phyloP scores from a whole-genome alignment of 2,329 filamentous ascomycete genomes.

The Penicillium expansum region DNA sequence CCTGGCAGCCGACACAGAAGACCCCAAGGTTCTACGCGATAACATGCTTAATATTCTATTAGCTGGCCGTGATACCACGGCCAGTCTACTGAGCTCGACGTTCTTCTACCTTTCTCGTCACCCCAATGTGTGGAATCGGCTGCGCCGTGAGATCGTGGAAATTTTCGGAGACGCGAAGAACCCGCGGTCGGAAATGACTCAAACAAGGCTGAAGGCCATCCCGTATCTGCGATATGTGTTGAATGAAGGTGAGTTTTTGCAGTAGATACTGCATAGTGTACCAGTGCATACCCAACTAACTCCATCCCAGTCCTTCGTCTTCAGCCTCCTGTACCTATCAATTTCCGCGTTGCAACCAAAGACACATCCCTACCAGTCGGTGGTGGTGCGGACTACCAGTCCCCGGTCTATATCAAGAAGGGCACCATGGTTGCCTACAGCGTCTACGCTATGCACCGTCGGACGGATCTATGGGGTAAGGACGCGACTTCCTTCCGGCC shows the following conservation, averaged over 20 bases:
- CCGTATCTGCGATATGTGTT: slow-evolving; percentile 41
- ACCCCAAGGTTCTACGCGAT: slow-evolving; percentile 47
- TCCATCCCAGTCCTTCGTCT: slow-evolving; percentile 39
- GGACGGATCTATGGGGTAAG: slow-evolving; percentile 48
- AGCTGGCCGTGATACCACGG: slow-evolving; percentile 55
- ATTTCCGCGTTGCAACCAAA: slow-evolving; percentile 41
- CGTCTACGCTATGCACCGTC: slow-evolving; percentile 70
- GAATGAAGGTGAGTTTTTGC: slow-evolving; percentile 32
- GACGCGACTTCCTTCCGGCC: slow-evolving; percentile 49
- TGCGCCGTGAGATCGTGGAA: slow-evolving; percentile 37
- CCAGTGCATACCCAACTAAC: not conserved
- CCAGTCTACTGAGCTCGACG: slow-evolving; percentile 43
- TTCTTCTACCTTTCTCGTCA: slow-evolving; percentile 50
- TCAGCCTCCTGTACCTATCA: slow-evolving; percentile 47
- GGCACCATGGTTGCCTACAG: slow-evolving; percentile 65
- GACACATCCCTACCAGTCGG: slow-evolving; percentile 48
- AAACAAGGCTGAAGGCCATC: slow-evolving; percentile 43
- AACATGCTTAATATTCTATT: slow-evolving; percentile 53
- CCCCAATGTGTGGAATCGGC: slow-evolving; percentile 35
- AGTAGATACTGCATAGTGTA: not conserved
- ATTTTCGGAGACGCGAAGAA: slow-evolving; percentile 44
- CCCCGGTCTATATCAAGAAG: slow-evolving; percentile 65
- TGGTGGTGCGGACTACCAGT: slow-evolving; percentile 58
- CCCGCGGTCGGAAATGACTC: slow-evolving; percentile 41
- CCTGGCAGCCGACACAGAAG: slow-evolving; percentile 45